Evolutionary conservation across 306 rosid genomes (phyloP).

Genomic region (Ziziphus jujuba): DNA sequence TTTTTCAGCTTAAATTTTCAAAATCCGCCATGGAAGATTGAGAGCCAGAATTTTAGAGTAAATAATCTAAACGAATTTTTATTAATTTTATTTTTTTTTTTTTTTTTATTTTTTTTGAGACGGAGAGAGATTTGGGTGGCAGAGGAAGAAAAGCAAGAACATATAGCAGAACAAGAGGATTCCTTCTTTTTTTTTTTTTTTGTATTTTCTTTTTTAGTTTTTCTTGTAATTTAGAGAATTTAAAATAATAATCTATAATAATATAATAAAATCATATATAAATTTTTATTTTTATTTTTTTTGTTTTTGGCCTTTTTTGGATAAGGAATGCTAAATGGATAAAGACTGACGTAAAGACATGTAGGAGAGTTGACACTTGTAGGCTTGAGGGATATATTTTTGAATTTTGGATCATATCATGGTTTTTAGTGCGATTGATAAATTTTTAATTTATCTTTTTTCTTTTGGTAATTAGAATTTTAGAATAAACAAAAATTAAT

Average conservation of each 20-base stretch:
- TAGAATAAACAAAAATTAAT: too few relatives aligned
- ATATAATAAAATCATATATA: neutral
- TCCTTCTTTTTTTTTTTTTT: slow-evolving; percentile 5
- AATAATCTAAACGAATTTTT: slow-evolving; percentile 7
- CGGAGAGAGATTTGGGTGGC: slow-evolving; percentile 55
- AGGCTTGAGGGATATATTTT: neutral
- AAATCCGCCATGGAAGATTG: slow-evolving; percentile 11
- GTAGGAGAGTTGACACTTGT: slow-evolving; percentile 29
- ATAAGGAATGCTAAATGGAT: slow-evolving; percentile 49
- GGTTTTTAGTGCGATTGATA: too few relatives aligned
- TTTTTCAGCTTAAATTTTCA: neutral
- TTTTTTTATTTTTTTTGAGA: slow-evolving; percentile 34
- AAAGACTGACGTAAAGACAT: slow-evolving; percentile 44
- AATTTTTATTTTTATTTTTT: neutral
- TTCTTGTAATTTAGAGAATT: neutral
- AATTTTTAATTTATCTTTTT: neutral
- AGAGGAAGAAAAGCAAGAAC: slow-evolving; percentile 39
- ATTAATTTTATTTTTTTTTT: slow-evolving; percentile 14
- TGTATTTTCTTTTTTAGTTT: neutral
- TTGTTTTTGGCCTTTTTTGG: slow-evolving; percentile 9
- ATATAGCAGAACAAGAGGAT: slow-evolving; percentile 24
- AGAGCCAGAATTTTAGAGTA: slow-evolving; percentile 5
- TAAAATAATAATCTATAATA: neutral
- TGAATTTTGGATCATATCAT: slow-evolving; percentile 1
- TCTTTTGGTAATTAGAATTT: neutral